Conservation (phyloP, 306 rosid species). For the Citrullus amarus region DNA sequence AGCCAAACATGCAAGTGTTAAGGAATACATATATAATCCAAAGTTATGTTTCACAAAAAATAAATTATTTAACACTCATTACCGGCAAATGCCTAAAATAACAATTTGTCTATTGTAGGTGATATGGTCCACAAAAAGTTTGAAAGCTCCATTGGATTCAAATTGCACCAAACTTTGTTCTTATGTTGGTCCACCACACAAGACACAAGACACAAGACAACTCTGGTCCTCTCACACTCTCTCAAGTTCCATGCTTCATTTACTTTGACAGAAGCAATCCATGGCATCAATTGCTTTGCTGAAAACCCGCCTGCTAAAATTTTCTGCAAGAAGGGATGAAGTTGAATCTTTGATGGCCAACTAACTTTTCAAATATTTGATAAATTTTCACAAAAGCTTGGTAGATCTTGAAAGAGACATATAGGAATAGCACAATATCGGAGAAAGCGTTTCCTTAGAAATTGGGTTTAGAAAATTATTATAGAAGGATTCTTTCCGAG, state of each 20-base stretch:
- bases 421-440: background rate
- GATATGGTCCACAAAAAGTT: slow-evolving; percentile 18
- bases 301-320: background rate
- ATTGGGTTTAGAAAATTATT: background rate
- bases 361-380: background rate
- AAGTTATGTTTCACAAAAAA: slow-evolving; percentile 14
- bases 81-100: slow-evolving; percentile 5
- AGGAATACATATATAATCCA: background rate
- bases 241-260: slow-evolving; percentile 5
- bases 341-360: background rate
- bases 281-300: background rate
- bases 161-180: slow-evolving; percentile 22
- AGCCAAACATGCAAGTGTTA: slow-evolving; percentile 3
- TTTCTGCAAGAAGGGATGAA: background rate
- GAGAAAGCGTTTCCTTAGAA: background rate
- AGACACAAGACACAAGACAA: slow-evolving; percentile 1
- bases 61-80: slow-evolving; percentile 8
- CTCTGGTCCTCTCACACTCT: background rate
- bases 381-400: background rate
- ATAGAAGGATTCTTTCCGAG: background rate
- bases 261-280: background rate
- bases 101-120: slow-evolving; percentile 17
- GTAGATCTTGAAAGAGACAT: background rate
- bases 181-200: slow-evolving; percentile 9
- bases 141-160: slow-evolving; percentile 14